Conservation (phyloP, 176 grass and related monocot species). For the Saccharum spontaneum region DNA sequence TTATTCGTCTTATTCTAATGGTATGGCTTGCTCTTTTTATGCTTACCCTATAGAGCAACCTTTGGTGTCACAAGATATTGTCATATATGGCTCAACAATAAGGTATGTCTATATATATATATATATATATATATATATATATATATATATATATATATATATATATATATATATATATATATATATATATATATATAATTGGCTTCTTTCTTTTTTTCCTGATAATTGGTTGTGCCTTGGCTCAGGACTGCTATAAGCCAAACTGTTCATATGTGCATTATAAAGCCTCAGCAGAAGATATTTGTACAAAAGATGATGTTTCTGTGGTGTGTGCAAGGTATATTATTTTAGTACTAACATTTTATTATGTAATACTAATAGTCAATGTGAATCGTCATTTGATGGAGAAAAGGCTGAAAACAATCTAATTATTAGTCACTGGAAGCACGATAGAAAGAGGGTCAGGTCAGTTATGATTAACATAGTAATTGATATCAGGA, state of each 20-base stretch:
- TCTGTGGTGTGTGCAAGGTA: constrained; percentile 64
- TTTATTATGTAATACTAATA: background rate
- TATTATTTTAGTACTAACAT: background rate
- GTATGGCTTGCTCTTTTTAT: constrained; percentile 31
- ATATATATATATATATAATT: constrained; percentile 25
- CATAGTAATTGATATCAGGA: background rate
- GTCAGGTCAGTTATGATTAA: background rate
- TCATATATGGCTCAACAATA: constrained; percentile 61
- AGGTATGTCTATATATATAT: constrained; percentile 27
- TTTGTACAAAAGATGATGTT: constrained; percentile 64
- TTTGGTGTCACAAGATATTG: constrained; percentile 81
- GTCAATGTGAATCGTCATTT: background rate
- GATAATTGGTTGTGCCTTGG: constrained; percentile 6
- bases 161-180: background rate
- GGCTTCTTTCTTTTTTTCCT: constrained; percentile 15
- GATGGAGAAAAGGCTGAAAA: background rate
- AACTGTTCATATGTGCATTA: constrained; percentile 69
- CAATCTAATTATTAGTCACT: background rate
- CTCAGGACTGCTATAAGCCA: constrained; percentile 55
- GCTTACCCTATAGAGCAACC: constrained; percentile 52
- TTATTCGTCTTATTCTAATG: background rate
- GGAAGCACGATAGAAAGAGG: background rate
- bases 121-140: constrained; percentile 20
- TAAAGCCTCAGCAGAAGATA: constrained; percentile 54
- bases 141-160: constrained; percentile 12